A percentile compares a stretch with the other conserved stretches of the same genome.
These are phyloP conservation scores for Acanthamoeba castellanii DNA, from an alignment of 208 protist species.

Conservation along the genomic window DNA sequence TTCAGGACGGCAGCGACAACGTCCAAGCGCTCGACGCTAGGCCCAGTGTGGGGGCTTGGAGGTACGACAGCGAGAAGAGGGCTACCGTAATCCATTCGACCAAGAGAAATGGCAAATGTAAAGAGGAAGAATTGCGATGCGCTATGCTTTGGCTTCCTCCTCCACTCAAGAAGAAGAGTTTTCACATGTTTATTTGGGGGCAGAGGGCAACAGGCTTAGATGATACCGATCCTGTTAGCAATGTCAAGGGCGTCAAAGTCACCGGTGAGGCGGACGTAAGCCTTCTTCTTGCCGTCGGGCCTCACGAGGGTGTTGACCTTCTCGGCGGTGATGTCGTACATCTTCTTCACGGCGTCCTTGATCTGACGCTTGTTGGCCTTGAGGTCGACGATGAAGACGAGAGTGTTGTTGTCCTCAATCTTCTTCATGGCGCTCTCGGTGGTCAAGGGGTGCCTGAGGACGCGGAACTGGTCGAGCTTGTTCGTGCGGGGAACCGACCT, in stretches of 20 bases:
- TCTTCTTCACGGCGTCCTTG: constrained; percentile 97
- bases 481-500: constrained; percentile 91
- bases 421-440: constrained; percentile 99
- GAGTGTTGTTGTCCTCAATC: constrained; percentile 99
- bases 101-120: no score
- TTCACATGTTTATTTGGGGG: not conserved
- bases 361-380: constrained; percentile 98
- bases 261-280: constrained; percentile 96
- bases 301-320: constrained; percentile 99
- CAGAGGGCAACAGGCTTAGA: constrained; percentile 82
- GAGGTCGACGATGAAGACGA: constrained; percentile 99
- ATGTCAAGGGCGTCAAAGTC: constrained; percentile 98
- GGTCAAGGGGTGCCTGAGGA: constrained; percentile 98
- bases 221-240: constrained; percentile 95
- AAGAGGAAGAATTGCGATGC: no score
- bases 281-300: constrained; percentile 99
- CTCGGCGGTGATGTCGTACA: constrained; percentile 97
- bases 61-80: no score
- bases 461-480: constrained; percentile 92
- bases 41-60: no score
- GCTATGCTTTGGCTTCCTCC: not conserved
- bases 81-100: no score
- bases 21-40: no score
- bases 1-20: no score
- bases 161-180: no score